Evolutionary conservation across 2,329 filamentous ascomycete species (phyloP), one percentile per base, ranked within the genome.

Genomic region (Akanthomyces uredinophilus): DNA sequence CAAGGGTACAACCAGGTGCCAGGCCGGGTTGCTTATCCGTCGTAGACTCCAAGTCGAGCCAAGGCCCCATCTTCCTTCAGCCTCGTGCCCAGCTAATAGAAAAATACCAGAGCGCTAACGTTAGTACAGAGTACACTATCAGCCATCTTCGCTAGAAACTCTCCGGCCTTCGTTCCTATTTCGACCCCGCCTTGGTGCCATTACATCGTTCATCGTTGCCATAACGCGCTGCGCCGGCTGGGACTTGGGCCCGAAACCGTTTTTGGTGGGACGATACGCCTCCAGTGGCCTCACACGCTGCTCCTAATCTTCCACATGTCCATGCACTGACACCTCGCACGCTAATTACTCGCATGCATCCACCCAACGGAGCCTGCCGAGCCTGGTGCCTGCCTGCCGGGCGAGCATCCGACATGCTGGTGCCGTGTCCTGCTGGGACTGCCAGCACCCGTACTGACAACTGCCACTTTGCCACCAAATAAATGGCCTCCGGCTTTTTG

Each of bases 331-430:
- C 53, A 27, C 10, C 20, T 14, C 24, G 16, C 11, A 56, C 37
- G 37, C 41, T 35, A 46, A 41, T 29, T 51, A 20, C 35, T 32
- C 35, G 44, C 22, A 32, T 46, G 44, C 56, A 49, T 29, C 35
- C 56, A 51, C 49, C 46, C 20, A 41, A 51, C 47, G 56, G 56
- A 59, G 46, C 35, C 22, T 59, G 32, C 56, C 47, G 56, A 59
- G 35, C 32, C 29, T 56, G 24, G 18, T 22, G 29, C 50, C 52
- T 53, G 50, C 50, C 52, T 55, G 39, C 41, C 53, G 39, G 44
- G 46, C 44, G 32, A 50, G 46, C 44, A 41, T 18, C 54, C 54
- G 43, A 49, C 47, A 47, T 22, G 43, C 54, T 35, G 41, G 43
- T 18, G n/a, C 27, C 35, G 8, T 29, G 50, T 52, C 20, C 24